Percentiles rank a stretch among this genome's conserved stretches.
These are phyloP conservation scores for Physcia stellaris DNA, from an alignment of 495 filamentous ascomycete species.

Conservation along the genomic window DNA sequence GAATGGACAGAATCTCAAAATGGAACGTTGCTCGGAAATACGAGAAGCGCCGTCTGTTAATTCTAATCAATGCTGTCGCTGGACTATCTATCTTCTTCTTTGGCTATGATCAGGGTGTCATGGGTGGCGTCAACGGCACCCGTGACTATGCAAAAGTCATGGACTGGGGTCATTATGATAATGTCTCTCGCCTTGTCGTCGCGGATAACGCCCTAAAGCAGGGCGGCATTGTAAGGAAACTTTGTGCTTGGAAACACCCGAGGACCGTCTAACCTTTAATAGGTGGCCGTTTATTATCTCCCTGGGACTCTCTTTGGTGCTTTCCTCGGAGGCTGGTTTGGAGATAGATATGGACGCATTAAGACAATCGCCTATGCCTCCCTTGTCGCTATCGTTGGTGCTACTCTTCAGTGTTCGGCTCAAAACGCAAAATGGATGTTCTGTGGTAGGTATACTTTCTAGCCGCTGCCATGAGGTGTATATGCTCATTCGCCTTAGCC, in stretches of 20 bases:
- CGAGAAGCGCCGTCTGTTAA: conserved; percentile 45
- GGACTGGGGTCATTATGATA: conserved; percentile 46
- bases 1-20: conserved; percentile 25
- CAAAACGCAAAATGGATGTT: conserved; percentile 58
- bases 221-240: conserved; percentile 44
- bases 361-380: conserved; percentile 43
- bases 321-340: conserved; percentile 44
- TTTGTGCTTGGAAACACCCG: not conserved
- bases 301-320: conserved; percentile 43
- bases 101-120: conserved; percentile 41
- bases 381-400: conserved; percentile 42
- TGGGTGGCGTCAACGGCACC: conserved; percentile 35
- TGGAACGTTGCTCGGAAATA: conserved; percentile 45
- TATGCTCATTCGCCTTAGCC: conserved; percentile 14
- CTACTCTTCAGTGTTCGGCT: conserved; percentile 43
- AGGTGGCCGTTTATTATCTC: conserved; percentile 46
- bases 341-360: conserved; percentile 45
- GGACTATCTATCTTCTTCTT: conserved; percentile 40
- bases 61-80: conserved; percentile 32
- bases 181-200: conserved; percentile 27
- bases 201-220: conserved; percentile 48
- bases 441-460: conserved; percentile 27
- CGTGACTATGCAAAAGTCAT: conserved; percentile 40
- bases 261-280: not conserved
- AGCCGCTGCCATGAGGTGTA: not conserved